phyloP scores from a whole-genome alignment of 1,284 basidiomycete species.

The Xerocomus amazonicus region DNA sequence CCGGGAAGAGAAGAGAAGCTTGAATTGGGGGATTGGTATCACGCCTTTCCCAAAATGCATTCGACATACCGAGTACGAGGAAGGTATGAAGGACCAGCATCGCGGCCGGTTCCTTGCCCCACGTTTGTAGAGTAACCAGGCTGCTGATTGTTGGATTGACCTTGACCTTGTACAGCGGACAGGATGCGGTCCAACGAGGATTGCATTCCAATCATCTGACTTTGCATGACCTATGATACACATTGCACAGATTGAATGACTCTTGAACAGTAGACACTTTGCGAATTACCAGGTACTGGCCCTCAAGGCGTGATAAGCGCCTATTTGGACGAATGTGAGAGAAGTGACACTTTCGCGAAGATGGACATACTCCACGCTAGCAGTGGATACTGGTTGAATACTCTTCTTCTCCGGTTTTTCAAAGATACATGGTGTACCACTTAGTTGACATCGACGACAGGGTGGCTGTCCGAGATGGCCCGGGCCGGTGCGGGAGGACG shows the following conservation, averaged over 20 bases:
- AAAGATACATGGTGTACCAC: constrained; percentile 82
- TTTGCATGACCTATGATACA: constrained; percentile 66
- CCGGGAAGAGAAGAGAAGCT: constrained; percentile 82
- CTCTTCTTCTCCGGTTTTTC: constrained; percentile 90
- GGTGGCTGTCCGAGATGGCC: constrained; percentile 60
- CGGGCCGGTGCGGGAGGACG: constrained; percentile 62
- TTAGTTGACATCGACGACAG: constrained; percentile 85
- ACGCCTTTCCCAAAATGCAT: constrained; percentile 3
- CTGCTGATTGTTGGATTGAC: constrained; percentile 35
- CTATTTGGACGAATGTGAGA: constrained; percentile 39
- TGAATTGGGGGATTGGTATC: constrained; percentile 10
- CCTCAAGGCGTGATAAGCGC: constrained; percentile 76
- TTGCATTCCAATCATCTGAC: constrained; percentile 89
- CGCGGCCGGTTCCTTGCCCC: constrained; percentile 24
- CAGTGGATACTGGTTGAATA: constrained; percentile 52
- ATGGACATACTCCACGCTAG: constrained; percentile 62
- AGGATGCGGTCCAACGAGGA: constrained; percentile 79
- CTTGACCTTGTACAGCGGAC: constrained; percentile 58
- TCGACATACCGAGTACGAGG: constrained; percentile 38
- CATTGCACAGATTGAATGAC: constrained; percentile 45
- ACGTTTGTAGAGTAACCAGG: constrained; percentile 23
- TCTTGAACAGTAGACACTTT: constrained; percentile 30
- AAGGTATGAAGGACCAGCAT: constrained; percentile 16
- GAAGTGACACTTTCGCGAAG: constrained; percentile 6
- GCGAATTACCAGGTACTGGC: constrained; percentile 67